Conservation (phyloP, 306 rosid species). For the Dryas alaskensis region DNA sequence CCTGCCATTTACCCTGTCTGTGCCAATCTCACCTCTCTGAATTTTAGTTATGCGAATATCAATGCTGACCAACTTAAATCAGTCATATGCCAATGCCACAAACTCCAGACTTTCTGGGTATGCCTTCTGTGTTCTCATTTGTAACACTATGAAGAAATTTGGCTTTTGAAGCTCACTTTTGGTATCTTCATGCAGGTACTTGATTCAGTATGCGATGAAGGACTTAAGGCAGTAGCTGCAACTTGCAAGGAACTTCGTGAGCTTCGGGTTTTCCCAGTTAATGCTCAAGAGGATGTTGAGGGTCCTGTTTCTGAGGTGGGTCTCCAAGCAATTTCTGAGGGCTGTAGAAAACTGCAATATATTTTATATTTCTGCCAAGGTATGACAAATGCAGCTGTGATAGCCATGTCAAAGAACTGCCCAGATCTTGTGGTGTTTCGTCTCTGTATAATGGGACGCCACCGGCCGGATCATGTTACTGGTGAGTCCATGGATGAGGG, state of each 20-base stretch:
- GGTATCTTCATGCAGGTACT: conserved; percentile 49
- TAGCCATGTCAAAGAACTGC: conserved; percentile 84
- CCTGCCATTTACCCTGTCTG: conserved; percentile 64
- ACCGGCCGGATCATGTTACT: conserved; percentile 55
- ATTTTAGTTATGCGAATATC: conserved; percentile 71
- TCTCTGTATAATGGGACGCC: conserved; percentile 74
- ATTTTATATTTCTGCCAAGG: conserved; percentile 71
- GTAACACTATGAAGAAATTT: conserved; percentile 2
- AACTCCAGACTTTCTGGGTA: conserved; percentile 73
- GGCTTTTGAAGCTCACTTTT: conserved; percentile 24
- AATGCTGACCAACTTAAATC: conserved; percentile 56
- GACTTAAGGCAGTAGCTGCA: conserved; percentile 80
- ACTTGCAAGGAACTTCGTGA: conserved; percentile 76
- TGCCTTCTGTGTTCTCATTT: conserved; percentile 17
- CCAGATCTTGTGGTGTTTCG: conserved; percentile 83
- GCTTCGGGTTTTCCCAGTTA: conserved; percentile 72
- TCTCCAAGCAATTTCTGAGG: conserved; percentile 75
- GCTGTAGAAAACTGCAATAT: conserved; percentile 71
- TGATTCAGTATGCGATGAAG: conserved; percentile 78
- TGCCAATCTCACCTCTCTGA: conserved; percentile 61
- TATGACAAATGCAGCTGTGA: conserved; percentile 88
- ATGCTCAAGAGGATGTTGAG: conserved; percentile 48
- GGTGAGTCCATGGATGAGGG: conserved; percentile 85
- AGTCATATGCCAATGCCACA: conserved; percentile 59
- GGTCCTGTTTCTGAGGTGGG: conserved; percentile 90